Conservation (phyloP, 768 basidiomycete species). For the Suillus variegatus region DNA sequence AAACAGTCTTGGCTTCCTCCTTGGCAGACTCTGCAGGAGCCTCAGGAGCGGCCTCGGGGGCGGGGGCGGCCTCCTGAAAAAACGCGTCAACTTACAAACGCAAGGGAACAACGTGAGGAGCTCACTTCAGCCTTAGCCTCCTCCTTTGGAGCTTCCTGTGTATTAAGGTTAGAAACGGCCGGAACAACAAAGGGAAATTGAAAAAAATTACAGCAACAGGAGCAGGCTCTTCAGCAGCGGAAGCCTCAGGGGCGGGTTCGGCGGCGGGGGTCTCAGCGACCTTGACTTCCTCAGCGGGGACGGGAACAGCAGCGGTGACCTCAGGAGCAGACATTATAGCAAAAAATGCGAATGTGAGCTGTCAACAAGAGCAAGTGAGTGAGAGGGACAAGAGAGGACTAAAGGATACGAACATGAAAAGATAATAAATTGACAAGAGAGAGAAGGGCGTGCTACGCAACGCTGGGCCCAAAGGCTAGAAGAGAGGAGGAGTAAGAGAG, state of each 20-base stretch:
- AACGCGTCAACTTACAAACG: neutral
- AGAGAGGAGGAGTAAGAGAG: slow-evolving; percentile 63
- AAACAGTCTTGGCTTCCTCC: slow-evolving; percentile 46
- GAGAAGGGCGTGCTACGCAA: slow-evolving; percentile 61
- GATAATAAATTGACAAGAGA: slow-evolving; percentile 59
- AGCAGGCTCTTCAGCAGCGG: slow-evolving; percentile 35
- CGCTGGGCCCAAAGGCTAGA: slow-evolving; percentile 49
- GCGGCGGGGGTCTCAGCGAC: slow-evolving; percentile 41
- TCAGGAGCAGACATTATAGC: slow-evolving; percentile 86
- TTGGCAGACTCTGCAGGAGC: slow-evolving; percentile 32
- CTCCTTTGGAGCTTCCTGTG: slow-evolving; percentile 45
- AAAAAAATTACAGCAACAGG: slow-evolving; percentile 35
- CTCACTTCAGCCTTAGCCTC: slow-evolving; percentile 41
- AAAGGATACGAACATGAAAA: slow-evolving; percentile 43
- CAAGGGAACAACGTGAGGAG: neutral
- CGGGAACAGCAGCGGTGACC: slow-evolving; percentile 41
- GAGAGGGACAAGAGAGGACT: slow-evolving; percentile 5
- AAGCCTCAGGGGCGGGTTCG: slow-evolving; percentile 32
- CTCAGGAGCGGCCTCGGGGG: slow-evolving; percentile 27
- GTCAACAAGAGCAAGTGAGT: slow-evolving; percentile 13
- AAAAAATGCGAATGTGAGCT: slow-evolving; percentile 59
- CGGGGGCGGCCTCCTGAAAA: slow-evolving; percentile 35
- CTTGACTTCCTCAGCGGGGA: slow-evolving; percentile 56
- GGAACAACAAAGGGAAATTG: slow-evolving; percentile 4
- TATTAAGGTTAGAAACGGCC: slow-evolving; percentile 3